Base-by-base conservation (phyloP, 495 filamentous ascomycete species). In the Penicillium paradoxum region DNA sequence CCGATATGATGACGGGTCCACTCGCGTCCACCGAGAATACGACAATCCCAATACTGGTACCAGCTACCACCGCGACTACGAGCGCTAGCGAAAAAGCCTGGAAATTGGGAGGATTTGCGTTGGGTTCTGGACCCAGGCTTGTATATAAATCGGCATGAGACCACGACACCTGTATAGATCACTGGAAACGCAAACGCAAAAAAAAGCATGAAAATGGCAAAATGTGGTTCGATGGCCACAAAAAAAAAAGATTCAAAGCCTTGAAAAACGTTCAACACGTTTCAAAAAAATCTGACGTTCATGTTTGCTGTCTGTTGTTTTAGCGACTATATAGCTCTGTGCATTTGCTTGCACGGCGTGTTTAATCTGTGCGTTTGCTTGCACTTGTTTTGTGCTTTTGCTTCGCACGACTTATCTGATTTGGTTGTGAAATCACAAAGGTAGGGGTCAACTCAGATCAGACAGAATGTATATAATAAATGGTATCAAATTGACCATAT, bases 31-130 rank as follows among this genome's bases (percentile, higher is more conserved):
- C 51, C 53, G 63, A 10, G 71, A 73, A 41, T 73, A 73, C 29
- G 62, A 64, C 27, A 71, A 73, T 49, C 71, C 71, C 1, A 71
- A 65, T 41, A 73, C 68, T 2, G 71, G 71, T 15, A 71, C 66
- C 45, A 66, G 58, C 45, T 68, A 66, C 41, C 65, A 66, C 44
- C 63, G 63, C 2, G 65, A 68, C 30, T 64, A 64, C 52, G 60
- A 62, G 51, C 53, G 56, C 17, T 68, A 62, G 51, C 2, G 27
- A 32, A 32, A 32, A 32, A 14, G 14, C 19, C 32, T 37, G 13
- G 6, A n/a, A 6, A 24, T 34, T 49, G 8, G 25, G 18, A 25
- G 24, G 13, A 40, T 39, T 30, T 18, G 34, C 36, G 36, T 41
- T 54, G 51, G 51, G 43, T 39, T 39, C 10, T 48, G 14, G 43